Percentiles rank a stretch among this genome's conserved stretches.
Evolutionary conservation across 169 alveolate genomes (phyloP).

Genomic region (Toxoplasma gondii): DNA sequence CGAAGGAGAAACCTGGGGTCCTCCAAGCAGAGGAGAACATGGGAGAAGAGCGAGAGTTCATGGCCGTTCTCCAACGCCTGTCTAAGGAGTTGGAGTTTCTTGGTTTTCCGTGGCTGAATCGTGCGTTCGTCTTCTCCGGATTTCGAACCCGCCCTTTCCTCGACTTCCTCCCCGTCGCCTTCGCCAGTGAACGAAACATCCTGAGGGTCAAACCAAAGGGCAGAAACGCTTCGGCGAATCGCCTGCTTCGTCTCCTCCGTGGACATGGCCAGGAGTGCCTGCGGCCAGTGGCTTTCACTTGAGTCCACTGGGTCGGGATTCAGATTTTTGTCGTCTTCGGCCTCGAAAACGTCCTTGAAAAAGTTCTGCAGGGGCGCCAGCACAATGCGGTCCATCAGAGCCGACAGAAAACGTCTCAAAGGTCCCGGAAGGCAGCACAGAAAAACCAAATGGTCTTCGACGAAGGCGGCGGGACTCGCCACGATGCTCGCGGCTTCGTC

Average conservation of each 20-base stretch:
- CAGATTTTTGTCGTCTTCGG: not conserved
- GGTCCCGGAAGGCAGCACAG: not conserved
- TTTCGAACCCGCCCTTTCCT: not conserved
- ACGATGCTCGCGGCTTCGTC: not conserved
- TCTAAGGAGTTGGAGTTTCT: not conserved
- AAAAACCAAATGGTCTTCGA: not conserved
- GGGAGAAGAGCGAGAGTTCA: not conserved
- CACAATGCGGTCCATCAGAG: not conserved
- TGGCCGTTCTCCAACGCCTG: not conserved
- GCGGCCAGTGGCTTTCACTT: not conserved
- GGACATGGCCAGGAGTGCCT: not conserved
- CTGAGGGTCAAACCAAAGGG: not conserved
- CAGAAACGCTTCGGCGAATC: not conserved
- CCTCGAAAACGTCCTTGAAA: not conserved
- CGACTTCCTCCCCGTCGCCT: not conserved
- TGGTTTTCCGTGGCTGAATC: not conserved
- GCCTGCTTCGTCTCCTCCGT: not conserved
- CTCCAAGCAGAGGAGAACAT: not conserved
- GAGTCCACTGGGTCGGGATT: not conserved
- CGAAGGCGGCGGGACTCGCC: not conserved
- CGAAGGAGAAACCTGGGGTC: not conserved
- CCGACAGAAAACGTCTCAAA: not conserved
- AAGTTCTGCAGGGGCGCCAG: not conserved
- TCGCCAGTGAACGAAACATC: not conserved
- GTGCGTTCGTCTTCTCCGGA: not conserved